Evolutionary conservation across 2,329 filamentous ascomycete species (phyloP).

Genomic region (Aspergillus versicolor): DNA sequence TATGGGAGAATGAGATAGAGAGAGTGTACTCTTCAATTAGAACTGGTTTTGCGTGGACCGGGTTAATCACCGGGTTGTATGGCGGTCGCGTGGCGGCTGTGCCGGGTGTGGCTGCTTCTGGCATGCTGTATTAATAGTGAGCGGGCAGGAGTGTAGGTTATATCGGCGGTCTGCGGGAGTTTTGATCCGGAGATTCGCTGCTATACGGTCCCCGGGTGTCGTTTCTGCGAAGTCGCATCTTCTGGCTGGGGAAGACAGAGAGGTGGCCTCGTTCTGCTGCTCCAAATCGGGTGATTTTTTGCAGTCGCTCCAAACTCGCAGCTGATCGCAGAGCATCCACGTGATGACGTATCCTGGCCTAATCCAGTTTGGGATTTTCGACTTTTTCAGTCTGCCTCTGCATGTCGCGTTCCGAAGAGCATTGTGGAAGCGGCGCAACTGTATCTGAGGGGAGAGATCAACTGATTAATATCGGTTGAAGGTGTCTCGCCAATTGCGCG

Average conservation of each 20-base stretch:
- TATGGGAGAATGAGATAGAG: background rate
- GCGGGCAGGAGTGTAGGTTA: background rate
- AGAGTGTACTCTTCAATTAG: constrained; percentile 48
- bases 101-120: constrained; percentile 10
- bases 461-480: background rate
- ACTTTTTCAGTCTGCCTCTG: background rate
- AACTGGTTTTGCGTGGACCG: constrained; percentile 50
- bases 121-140: constrained; percentile 20
- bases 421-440: background rate
- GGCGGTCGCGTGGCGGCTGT: constrained; percentile 21
- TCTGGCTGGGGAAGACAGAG: background rate
- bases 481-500: background rate
- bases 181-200: background rate
- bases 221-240: constrained; percentile 1
- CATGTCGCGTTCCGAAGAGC: background rate
- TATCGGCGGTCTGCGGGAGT: background rate
- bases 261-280: background rate
- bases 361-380: background rate
- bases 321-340: background rate
- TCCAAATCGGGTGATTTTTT: background rate
- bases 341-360: background rate
- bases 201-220: background rate
- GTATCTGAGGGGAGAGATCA: background rate
- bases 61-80: constrained; percentile 55
- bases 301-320: background rate